Base-by-base conservation (phyloP, 768 basidiomycete genomes). In the Rhodocollybia butyracea region DNA sequence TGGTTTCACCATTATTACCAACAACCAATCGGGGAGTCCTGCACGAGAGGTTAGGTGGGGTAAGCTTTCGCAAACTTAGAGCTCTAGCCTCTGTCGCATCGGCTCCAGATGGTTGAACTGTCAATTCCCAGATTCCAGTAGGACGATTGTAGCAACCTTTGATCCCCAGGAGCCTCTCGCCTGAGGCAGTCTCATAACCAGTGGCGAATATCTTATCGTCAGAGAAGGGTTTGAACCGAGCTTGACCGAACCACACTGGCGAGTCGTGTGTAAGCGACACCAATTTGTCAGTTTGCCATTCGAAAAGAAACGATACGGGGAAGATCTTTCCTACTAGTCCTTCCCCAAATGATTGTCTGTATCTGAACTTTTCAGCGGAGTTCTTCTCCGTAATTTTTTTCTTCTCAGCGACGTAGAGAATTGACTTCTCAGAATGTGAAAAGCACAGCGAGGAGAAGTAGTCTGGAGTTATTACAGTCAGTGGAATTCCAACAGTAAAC, bases 261-360 rank as follows among this genome's bases (percentile, higher is more conserved):
- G 54, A 41, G 30, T 60, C 57, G 17, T 56, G 43, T 24, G 30
- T 54, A 21, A 60, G 52, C 5, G 64, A 55, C 27, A 56, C 54
- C 17, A 36, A 57, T 43, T 12, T 34, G 46, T 26, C 41, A 3
- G 64, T 51, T 12, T 70, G 60, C 79, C 83, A 86, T 10, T 69
- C 70, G 46, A 85, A 74, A 12, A 88, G 47, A 62, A 84, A 89
- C 6, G 82, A 66, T 0, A 70, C 69, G 1, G 88, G 84, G 3
- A 71, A 68, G 56, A 75, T 78, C 63, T 78, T 83, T 3, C 77
- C 78, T 3, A 65, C 64, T n/a, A 86, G 63, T 5, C 76, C 76
- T 66, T 91, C 88, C 0, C 88, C 89, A 56, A 87, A 82, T 42
- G 78, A 73, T 4, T 87, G 85, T 1, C 62, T 70, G 64, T 78